Percentiles rank a stretch among this genome's conserved stretches.
phyloP scores from a whole-genome alignment of 305 asterid species.

The Withania somnifera region DNA sequence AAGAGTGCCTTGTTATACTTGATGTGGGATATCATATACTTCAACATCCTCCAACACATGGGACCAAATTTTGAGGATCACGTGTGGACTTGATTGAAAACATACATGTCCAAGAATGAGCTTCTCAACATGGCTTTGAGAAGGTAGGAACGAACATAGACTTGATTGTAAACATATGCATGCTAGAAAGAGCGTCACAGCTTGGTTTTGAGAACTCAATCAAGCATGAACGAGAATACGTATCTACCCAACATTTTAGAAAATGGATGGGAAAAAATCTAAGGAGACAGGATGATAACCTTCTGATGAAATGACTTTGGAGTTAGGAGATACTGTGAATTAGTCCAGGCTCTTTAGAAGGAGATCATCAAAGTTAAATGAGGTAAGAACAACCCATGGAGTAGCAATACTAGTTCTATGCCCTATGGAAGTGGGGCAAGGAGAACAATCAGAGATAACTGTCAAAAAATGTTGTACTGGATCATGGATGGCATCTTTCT shows the following conservation, averaged over 20 bases:
- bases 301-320: too few species aligned
- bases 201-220: background rate
- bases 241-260: background rate
- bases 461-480: too few species aligned
- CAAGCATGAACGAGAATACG: background rate
- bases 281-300: too few species aligned
- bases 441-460: too few species aligned
- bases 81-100: background rate
- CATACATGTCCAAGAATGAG: background rate
- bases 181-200: background rate
- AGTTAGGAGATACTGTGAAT: too few species aligned
- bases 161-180: background rate
- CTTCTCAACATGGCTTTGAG: background rate
- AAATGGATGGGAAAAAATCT: too few species aligned
- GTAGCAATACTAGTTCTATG: too few species aligned
- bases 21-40: background rate
- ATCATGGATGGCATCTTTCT: too few species aligned
- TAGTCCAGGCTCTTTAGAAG: too few species aligned
- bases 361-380: too few species aligned
- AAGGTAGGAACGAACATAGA: background rate
- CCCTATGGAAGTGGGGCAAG: too few species aligned
- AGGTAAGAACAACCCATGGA: too few species aligned
- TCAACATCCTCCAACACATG: background rate
- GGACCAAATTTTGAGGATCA: background rate
- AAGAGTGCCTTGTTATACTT: background rate